Evolutionary conservation across 768 basidiomycete species (phyloP).

Genomic region (Rhodotorula paludigena): DNA sequence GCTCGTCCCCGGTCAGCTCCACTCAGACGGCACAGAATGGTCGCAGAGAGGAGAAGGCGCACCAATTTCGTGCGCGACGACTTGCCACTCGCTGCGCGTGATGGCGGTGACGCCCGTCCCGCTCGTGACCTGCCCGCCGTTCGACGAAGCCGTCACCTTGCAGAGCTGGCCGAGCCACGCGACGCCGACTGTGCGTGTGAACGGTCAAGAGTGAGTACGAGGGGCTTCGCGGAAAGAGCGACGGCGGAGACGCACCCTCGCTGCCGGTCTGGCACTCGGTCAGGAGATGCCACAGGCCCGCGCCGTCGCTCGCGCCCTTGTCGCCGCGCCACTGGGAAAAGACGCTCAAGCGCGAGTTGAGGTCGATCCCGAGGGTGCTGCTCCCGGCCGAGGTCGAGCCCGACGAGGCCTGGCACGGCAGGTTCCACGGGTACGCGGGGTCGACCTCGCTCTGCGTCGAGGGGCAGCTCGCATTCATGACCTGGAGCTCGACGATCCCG

Average conservation of each 20-base stretch:
- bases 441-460: conserved; percentile 52
- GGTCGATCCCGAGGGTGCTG: conserved; percentile 47
- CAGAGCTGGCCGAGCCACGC: conserved; percentile 80
- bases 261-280: conserved; percentile 74
- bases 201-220: background rate
- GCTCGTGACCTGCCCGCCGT: conserved; percentile 58
- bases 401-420: conserved; percentile 55
- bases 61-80: conserved; percentile 74
- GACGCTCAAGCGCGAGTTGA: conserved; percentile 67
- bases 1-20: no score
- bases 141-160: conserved; percentile 34
- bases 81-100: conserved; percentile 73
- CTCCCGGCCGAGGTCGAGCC: background rate
- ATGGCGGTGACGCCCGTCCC: conserved; percentile 78
- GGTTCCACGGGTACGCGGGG: conserved; percentile 63
- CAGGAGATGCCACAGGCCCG: conserved; percentile 84
- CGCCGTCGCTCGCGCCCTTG: conserved; percentile 61
- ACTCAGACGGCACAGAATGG: no score
- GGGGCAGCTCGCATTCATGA: conserved; percentile 68
- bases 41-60: background rate
- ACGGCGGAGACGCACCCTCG: conserved; percentile 54
- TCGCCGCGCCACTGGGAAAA: conserved; percentile 78
- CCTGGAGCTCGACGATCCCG: conserved; percentile 68
- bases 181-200: conserved; percentile 54
- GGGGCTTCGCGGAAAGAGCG: background rate